Evolutionary conservation across 139 green algal genomes (phyloP).

Genomic region (Chlorella sp.): DNA sequence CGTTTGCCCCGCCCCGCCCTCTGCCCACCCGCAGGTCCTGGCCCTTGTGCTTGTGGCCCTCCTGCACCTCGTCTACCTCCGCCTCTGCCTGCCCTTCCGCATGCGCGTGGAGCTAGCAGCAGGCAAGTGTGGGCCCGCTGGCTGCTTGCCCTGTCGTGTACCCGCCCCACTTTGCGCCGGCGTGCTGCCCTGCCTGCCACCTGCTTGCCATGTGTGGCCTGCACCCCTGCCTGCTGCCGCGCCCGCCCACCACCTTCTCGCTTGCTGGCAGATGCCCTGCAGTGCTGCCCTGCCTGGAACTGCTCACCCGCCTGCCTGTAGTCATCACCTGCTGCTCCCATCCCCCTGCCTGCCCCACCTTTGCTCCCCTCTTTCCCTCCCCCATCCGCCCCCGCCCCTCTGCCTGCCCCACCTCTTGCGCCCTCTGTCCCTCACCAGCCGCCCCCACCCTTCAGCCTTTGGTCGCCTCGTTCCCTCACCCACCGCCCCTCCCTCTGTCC

Average conservation of each 20-base stretch:
- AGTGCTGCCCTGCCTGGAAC: too few relatives aligned
- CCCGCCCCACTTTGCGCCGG: too few relatives aligned
- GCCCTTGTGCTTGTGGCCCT: slow-evolving; percentile 46
- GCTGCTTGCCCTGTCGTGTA: too few relatives aligned
- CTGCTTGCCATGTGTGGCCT: background rate
- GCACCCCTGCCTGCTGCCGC: background rate
- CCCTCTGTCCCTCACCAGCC: too few relatives aligned
- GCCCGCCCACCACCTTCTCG: too few relatives aligned
- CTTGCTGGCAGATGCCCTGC: too few relatives aligned
- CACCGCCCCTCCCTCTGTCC: background rate
- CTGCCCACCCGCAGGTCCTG: slow-evolving; percentile 27
- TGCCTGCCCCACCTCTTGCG: background rate
- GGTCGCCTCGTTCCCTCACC: background rate
- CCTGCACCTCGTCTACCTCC: slow-evolving; percentile 49
- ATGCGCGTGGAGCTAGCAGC: slow-evolving; percentile 45
- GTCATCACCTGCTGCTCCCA: background rate
- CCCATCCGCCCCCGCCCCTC: background rate
- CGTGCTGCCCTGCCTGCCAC: too few relatives aligned
- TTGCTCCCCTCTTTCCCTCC: background rate
- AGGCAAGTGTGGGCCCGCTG: background rate
- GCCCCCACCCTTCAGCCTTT: too few relatives aligned
- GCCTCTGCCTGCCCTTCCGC: slow-evolving; percentile 46
- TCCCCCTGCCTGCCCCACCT: background rate
- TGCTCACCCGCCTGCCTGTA: background rate
- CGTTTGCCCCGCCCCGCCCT: background rate